phyloP scores from a whole-genome alignment of 225 moss, liverwort and hornwort genomes.

The Neckera pumila region DNA sequence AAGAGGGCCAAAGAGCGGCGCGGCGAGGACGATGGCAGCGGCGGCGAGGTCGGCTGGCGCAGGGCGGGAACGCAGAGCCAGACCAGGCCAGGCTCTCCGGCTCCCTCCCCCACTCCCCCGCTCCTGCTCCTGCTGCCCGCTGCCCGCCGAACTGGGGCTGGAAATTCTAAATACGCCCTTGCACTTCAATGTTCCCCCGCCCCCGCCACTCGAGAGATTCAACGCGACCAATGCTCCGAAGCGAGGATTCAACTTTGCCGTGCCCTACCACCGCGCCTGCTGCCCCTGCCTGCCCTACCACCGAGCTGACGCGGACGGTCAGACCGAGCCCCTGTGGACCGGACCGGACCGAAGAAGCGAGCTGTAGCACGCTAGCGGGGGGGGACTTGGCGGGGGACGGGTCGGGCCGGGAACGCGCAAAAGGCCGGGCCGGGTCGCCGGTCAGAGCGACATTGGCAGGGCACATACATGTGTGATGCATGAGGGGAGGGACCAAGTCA shows the following conservation, averaged over 20 bases:
- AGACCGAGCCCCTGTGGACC: neutral
- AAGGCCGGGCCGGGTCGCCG: neutral
- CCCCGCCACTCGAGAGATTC: neutral
- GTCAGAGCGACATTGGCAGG: neutral
- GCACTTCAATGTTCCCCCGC: conserved; percentile 1
- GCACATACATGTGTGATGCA: conserved; percentile 19
- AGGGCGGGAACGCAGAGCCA: conserved; percentile 41
- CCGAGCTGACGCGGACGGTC: conserved; percentile 4
- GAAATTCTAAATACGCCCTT: neutral
- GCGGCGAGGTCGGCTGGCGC: conserved; percentile 53
- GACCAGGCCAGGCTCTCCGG: neutral
- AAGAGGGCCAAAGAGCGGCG: conserved; percentile 41
- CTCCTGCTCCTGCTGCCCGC: neutral
- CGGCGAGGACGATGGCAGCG: conserved; percentile 58
- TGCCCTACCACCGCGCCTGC: conserved; percentile 1
- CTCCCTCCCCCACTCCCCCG: neutral
- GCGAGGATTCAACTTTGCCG: neutral
- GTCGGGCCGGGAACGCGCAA: neutral
- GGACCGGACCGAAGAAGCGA: neutral
- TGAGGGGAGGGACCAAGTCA: conserved; percentile 13
- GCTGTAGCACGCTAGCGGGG: conserved; percentile 16
- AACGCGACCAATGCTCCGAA: neutral
- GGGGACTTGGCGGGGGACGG: neutral
- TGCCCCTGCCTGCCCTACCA: neutral
- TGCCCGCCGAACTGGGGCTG: conserved; percentile 23